phyloP scores from a whole-genome alignment of 495 filamentous ascomycete species.

The Bryoglossum gracile region DNA sequence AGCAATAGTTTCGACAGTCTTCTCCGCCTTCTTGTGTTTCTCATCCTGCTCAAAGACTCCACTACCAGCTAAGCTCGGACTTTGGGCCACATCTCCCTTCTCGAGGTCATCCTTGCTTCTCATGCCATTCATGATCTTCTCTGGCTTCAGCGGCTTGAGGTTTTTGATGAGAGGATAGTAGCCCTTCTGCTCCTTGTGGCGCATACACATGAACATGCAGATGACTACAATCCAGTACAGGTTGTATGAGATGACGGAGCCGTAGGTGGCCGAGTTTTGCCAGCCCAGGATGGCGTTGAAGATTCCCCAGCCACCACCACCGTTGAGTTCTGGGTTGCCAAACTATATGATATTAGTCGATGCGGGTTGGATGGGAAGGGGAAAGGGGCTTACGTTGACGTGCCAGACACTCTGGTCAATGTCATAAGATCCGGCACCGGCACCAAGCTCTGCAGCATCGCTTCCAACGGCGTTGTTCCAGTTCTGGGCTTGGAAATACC shows the following conservation, averaged over 20 bases:
- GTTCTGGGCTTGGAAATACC: conserved; percentile 57
- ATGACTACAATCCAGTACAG: conserved; percentile 75
- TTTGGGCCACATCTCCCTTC: not conserved
- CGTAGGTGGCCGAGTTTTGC: conserved; percentile 84
- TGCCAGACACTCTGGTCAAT: conserved; percentile 85
- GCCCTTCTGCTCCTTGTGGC: conserved; percentile 60
- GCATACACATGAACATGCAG: conserved; percentile 49
- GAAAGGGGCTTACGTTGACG: conserved; percentile 56
- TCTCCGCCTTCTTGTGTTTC: not conserved
- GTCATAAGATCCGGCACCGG: conserved; percentile 82
- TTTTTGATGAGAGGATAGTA: conserved; percentile 25
- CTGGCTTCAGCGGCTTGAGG: not conserved
- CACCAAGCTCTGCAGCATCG: conserved; percentile 66
- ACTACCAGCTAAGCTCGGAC: conserved; percentile 4
- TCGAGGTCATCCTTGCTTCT: not conserved
- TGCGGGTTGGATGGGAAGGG: not conserved
- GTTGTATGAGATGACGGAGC: conserved; percentile 79
- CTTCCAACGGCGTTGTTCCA: conserved; percentile 64
- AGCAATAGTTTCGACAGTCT: conserved; percentile 1
- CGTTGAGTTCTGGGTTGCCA: conserved; percentile 64
- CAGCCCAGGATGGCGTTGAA: conserved; percentile 82
- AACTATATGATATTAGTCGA: conserved; percentile 44
- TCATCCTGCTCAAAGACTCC: conserved; percentile 1
- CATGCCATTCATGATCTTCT: not conserved
- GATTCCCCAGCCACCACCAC: conserved; percentile 81